phyloP scores from a whole-genome alignment of 164 flowering plant species.

The Nymphaea thermarum region DNA sequence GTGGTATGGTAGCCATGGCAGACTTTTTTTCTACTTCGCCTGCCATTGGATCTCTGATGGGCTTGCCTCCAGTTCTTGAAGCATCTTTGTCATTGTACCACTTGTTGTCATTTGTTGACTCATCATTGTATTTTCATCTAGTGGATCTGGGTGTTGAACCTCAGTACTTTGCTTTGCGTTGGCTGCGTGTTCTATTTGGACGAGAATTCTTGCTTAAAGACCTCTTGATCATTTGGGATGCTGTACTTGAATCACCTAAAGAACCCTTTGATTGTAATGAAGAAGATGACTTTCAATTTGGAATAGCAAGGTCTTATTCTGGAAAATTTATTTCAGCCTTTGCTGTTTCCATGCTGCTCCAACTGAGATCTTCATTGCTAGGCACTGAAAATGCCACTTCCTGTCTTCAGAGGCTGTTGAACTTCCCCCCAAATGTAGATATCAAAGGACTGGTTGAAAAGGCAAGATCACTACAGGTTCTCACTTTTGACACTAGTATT shows the following conservation, averaged over 20 bases:
- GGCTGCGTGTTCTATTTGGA: constrained; percentile 88
- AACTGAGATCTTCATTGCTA: constrained; percentile 63
- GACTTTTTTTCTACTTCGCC: constrained; percentile 65
- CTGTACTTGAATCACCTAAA: constrained; percentile 66
- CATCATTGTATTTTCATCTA: constrained; percentile 74
- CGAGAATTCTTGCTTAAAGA: constrained; percentile 74
- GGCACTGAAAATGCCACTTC: constrained; percentile 83
- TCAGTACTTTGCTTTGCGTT: constrained; percentile 91
- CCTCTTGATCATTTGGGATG: constrained; percentile 84
- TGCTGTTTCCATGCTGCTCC: constrained; percentile 86
- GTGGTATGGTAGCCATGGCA: constrained; percentile 74
- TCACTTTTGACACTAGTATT: constrained; percentile 41
- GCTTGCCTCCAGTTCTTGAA: constrained; percentile 75
- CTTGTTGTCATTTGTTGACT: constrained; percentile 70
- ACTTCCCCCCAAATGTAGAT: constrained; percentile 53
- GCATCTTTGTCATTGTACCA: constrained; percentile 84
- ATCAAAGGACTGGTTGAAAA: constrained; percentile 52
- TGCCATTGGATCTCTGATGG: constrained; percentile 31
- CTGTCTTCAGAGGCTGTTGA: constrained; percentile 76
- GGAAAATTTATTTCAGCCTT: constrained; percentile 78
- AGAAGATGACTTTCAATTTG: constrained; percentile 19
- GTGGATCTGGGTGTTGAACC: constrained; percentile 95
- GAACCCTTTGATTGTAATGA: constrained; percentile 13
- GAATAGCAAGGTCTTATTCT: constrained; percentile 40
- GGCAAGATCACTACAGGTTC: constrained; percentile 62